Evolutionary conservation across 768 basidiomycete species (phyloP), one percentile per base, ranked within the genome.

Genomic region (Rhizopogon vulgaris): DNA sequence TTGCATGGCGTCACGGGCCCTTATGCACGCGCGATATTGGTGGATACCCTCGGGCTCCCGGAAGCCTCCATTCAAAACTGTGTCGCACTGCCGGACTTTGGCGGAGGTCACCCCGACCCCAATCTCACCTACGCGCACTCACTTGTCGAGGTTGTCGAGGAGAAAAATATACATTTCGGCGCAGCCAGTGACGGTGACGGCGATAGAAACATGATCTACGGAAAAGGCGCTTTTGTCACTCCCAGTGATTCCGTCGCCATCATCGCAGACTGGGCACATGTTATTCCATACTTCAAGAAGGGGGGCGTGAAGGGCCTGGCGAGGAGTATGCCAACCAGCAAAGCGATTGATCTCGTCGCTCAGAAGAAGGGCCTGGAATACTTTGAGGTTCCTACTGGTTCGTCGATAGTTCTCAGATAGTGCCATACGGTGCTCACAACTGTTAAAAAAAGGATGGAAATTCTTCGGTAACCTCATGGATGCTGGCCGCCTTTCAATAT

Each of bases 391-490:
- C 96, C 96, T 3, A 99, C 96, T 18, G 94, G 93, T 87, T 54
- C 58, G 80, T 53, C 37, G 3, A 42, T 30, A 30, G 52, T 45
- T 0, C 38, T 10, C 6, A 12, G 15, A 14, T 17, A 42, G 24
- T 22, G 24, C 45, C 45, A 17, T n/a, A 12, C 12, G 14, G 30
- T 25, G 38, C 52, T 60, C 6, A 56, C 41, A 2, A 15, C 50
- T 34, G 30, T 12, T 40, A 38, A 46, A 46, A 12, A 14, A 57
- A 94, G 94, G 95, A 57, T 97, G 94, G 94, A 99, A 99, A 72
- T 99, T 99, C 82, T 99, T 99, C 66, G 96, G 96, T 42, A 99
- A 98, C 72, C 76, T 99, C 60, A 99, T 99, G 96, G 96, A 99
- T 67, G 96, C 96, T 17, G 95, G 94, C 0, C 80, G 92, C 40